phyloP scores from a whole-genome alignment of 2,329 filamentous ascomycete genomes.

The Venturia effusa region DNA sequence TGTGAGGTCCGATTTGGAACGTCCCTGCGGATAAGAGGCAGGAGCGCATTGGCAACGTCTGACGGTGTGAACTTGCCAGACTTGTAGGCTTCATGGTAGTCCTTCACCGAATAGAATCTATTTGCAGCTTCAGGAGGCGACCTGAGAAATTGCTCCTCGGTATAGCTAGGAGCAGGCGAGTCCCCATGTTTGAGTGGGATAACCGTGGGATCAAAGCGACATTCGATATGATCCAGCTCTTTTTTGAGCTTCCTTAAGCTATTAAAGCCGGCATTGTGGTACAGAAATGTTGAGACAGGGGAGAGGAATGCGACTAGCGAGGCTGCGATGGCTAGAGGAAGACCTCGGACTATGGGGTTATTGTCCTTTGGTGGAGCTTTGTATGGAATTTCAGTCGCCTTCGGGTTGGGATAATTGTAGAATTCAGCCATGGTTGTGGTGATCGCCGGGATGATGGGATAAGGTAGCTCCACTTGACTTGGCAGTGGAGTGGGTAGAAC shows the following conservation, averaged over 20 bases:
- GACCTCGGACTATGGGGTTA: slow-evolving; percentile 62
- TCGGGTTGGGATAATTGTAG: slow-evolving; percentile 26
- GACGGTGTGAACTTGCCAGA: slow-evolving; percentile 60
- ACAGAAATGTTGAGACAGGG: slow-evolving; percentile 54
- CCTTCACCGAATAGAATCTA: slow-evolving; percentile 52
- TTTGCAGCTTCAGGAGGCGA: not conserved
- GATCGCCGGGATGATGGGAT: not conserved
- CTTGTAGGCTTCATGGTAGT: slow-evolving; percentile 68
- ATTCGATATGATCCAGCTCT: slow-evolving; percentile 42
- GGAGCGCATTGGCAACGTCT: slow-evolving; percentile 58
- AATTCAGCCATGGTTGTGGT: slow-evolving; percentile 11
- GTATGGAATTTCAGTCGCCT: slow-evolving; percentile 23
- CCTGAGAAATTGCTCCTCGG: not conserved
- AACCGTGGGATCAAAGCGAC: slow-evolving; percentile 48
- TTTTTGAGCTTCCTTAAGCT: slow-evolving; percentile 41
- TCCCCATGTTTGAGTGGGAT: slow-evolving; percentile 29
- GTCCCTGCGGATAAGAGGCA: slow-evolving; percentile 59
- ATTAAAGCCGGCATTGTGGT: slow-evolving; percentile 59
- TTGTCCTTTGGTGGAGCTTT: slow-evolving; percentile 27
- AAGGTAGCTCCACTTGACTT: not conserved
- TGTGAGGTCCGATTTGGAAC: slow-evolving; percentile 43
- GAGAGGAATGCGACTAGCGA: slow-evolving; percentile 51
- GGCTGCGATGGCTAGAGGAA: slow-evolving; percentile 49
- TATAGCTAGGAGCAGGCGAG: slow-evolving; percentile 15
- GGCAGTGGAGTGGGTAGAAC: not conserved